Evolutionary conservation across 1,284 basidiomycete species (phyloP), one percentile per base, ranked within the genome.

Genomic region (Ustilago curta): DNA sequence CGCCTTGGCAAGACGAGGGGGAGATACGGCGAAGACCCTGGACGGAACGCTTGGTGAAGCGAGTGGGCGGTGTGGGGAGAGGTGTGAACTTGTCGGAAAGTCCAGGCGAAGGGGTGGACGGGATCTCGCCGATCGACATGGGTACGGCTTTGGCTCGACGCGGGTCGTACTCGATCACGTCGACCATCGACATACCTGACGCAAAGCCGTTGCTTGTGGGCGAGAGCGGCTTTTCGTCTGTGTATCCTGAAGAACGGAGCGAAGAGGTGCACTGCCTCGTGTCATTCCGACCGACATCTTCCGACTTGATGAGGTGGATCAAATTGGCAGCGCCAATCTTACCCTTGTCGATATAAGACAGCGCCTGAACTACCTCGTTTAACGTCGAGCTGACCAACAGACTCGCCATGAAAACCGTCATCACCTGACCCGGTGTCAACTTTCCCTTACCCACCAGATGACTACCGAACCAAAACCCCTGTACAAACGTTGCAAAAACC

Each of bases 351-450:
- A 97, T 86, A 18, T 88, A 86, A 59, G 92, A 90, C 67, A 95
- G 87, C 59, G 92, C 90, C 0, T 93, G 93, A 6, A 97, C 90
- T 80, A 91, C 90, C 88, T 91, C 90, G 84, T 97, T 94, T 6
- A 97, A 85, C 83, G 93, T 93, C 80, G 89, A 91, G 4, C 91
- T 92, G 0, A 93, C 94, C 61, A 97, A 91, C 48, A 98, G 87
- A 83, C 93, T 94, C 0, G 95, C 93, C 94, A 95, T 98, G 85
- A 99, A 99, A 49, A 96, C 94, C 31, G 92, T 91, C 90, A 95
- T 95, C 72, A 98, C 93, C 52, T 91, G 89, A 4, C 93, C 93
- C 0, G 92, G 87, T 1, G 87, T 87, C 55, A 90, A 88, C 64
- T 88, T 89, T 5, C 92, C 92, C 19, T 90, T 88, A 25, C 90